Base-by-base conservation (phyloP, 345 rosid genomes). In the Rubroshorea leprosula region DNA sequence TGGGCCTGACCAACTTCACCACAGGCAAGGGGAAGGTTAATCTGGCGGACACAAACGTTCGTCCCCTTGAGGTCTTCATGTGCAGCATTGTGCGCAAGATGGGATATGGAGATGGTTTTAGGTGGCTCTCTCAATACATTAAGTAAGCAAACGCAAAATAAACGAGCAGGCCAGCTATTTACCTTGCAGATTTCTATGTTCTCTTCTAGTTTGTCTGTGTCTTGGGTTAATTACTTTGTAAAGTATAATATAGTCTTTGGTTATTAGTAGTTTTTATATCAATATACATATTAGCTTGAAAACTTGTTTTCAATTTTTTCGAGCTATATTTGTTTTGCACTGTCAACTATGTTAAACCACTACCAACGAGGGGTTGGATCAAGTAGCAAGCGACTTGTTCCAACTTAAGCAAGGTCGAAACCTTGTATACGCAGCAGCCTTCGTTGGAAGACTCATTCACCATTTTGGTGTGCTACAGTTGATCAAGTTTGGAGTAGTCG, bases 61-160 rank as follows among this genome's bases (percentile, higher is more conserved):
- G 95, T 13, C 90, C 89, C 1, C 72, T 87, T 4, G 89, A 87
- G 69, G 88, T 87, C 51, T 87, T 78, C 49, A 87, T 84, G 95
- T 87, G 95, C 74, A 84, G 88, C 78, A 80, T 87, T 7, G 95
- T 87, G 31, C 86, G 90, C 35, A 83, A 82, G 73, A 83, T 83
- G 90, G 95, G 95, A 14, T 82, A 85, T 31, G 89, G 92, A 1
- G 86, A 85, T 14, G 95, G 91, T 2, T 87, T 87, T 68, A 70
- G 69, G 72, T 84, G 91, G 95, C 60, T 87, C 7, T 87, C 95
- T 62, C 80, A 84, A 61, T 80, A 85, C 72, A 82, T 85, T 68
- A 83, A 86, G 65, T 86, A 60, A 63, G 54, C 24, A 14, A 3
- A 21, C 14, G 12, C 48, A 4, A 4, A 4, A 9, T 44, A 2